Base-by-base conservation (phyloP, 2,329 filamentous ascomycete species). In the Pyrenophora teres region DNA sequence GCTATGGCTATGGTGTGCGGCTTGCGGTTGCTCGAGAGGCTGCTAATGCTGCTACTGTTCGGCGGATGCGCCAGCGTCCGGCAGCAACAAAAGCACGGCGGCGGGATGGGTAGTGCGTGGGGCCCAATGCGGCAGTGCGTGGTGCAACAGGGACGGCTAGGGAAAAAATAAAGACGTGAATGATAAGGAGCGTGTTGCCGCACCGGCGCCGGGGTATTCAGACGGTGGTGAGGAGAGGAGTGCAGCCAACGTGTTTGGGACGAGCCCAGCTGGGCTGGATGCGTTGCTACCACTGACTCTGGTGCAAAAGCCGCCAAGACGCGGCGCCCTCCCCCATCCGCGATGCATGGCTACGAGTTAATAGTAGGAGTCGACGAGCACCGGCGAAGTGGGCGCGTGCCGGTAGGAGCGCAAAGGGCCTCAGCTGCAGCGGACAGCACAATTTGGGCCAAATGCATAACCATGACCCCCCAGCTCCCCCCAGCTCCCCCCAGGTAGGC, bases 201-300 rank as follows among this genome's bases (percentile, higher is more conserved):
- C 31, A 37, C 36, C 31, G 39, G 39, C 36, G 54, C 46, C 36
- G 46, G 38, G 47, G 40, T 36, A 50, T 39, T 54, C 55, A 52
- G 59, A 58, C 58, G 51, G 59, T 54, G 52, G 54, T 61, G 54
- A 60, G 52, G 54, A 53, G 49, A 44, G 45, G 49, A 44, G 41
- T 54, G 51, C 54, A 44, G 53, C 44, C 49, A 52, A 46, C 43
- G 56, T 54, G 58, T 59, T 50, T 54, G 50, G 53, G 56, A 50
- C 33, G 37, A 45, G 43, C 39, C 30, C 54, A 52, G 37, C 47
- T 49, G 3, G 50, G 27, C 38, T 52, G 57, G 33, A 57, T 53
- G 40, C 42, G 21, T 35, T 19, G 21, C 35, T 37, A 57, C 31
- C 35, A 56, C 38, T 52, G 54, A 56, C 40, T 54, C 52, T 46